Base-by-base conservation (phyloP, 306 rosid genomes). In the Medicago truncatula region DNA sequence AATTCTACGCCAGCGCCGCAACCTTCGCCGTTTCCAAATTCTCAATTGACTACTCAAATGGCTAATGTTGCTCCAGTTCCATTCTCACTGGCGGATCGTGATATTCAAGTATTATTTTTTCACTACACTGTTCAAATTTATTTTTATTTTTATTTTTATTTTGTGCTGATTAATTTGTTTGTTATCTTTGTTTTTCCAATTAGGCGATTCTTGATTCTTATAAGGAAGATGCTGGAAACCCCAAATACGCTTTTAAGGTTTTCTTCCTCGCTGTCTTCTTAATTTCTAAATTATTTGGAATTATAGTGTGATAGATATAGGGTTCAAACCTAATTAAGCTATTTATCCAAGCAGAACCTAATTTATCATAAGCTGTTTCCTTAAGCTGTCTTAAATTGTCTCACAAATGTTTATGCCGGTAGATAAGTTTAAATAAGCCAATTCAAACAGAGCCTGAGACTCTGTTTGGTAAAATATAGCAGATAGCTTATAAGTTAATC, bases 161-260 rank as follows among this genome's bases (percentile, higher is more conserved):
- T 54, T 58, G 17, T 10, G 23, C 38, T 60, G 65, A 59, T 70
- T 64, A 0, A 8, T 31, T 46, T 76, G 43, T 61, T 52, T 25
- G 56, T 49, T 50, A 2, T 80, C 1, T 61, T 2, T 74, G n/a
- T 66, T 52, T 14, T 14, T 63, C 7, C 76, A 73, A 60, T 49
- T 10, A 95, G 97, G 87, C 97, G 44, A 92, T 95, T 11, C 85
- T 90, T 66, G 98, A 95, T 25, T 87, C 98, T 74, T 95, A 95
- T 74, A 92, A 92, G 85, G 93, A 90, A 7, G 96, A 95, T 8
- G 86, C 92, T 74, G 97, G 93, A 78, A 95, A 92, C 87, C 87
- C 92, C 72, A 96, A 96, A 77, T 96, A 84, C 60, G 96, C 93
- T 23, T 96, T 92, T 78, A 96, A 92, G 99, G 99, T 95, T 17